Base-by-base conservation (phyloP, 257 asterid genomes). In the Scutellaria minor region DNA sequence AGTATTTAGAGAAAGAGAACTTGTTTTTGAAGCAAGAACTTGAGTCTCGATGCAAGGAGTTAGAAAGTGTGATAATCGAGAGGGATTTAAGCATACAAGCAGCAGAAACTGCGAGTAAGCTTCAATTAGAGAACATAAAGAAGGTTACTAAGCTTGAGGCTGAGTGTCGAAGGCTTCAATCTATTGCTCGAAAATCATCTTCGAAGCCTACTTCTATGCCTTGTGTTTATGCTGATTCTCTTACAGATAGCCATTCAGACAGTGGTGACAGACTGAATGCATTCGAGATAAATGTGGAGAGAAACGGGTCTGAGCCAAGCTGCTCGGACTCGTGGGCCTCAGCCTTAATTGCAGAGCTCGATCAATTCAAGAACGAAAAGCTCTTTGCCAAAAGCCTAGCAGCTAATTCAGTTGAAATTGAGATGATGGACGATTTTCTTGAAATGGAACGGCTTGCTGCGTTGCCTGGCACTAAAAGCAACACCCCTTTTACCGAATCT, bases 391-490 rank as follows among this genome's bases (percentile, higher is more conserved):
- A 78, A 70, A 79, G 37, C 73, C 61, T 80, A 13, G 72, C 72
- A 11, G 64, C 83, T 35, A 64, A 72, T 59, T 71, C 91, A 1
- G 67, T 83, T 31, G 93, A 87, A 48, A 79, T 89, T 47, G 92
- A 87, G 55, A 82, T 90, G 83, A 90, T 90, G 97, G 94, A 90
- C n/a, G 97, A 90, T 84, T 90, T 90, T 75, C 84, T 90, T 14
- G 97, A 90, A 65, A 90, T 90, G 97, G 97, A 90, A 71, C 82
- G 97, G 2, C 85, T 90, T 15, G 97, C 83, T 75, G 88, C 96
- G 10, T 74, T 85, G 65, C 81, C 87, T 2, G 92, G 84, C 56
- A 70, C 83, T 5, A 78, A 74, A 79, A 82, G 77, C 76, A 75
- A 80, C 64, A 61, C 70, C 24, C 60, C 78, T 52, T 56, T 68